phyloP scores from a whole-genome alignment of 2,329 filamentous ascomycete species.

The Neonectria ditissima region DNA sequence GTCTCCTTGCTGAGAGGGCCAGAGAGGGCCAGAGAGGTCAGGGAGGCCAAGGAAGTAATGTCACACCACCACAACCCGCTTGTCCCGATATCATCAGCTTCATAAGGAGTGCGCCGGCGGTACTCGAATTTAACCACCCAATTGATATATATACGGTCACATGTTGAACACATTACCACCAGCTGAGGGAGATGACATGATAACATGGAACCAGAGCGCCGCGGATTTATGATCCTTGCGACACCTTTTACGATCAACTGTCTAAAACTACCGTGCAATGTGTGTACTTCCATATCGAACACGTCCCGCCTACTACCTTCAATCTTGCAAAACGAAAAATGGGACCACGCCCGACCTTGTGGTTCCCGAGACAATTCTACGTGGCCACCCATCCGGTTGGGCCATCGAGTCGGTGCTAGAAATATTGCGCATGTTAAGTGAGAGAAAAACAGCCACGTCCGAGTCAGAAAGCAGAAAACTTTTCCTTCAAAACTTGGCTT shows the following conservation, averaged over 20 bases:
- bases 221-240: constrained; percentile 12
- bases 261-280: constrained; percentile 47
- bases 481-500: constrained; percentile 36
- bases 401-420: constrained; percentile 40
- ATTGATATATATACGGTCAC: no score
- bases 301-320: constrained; percentile 40
- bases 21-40: not conserved
- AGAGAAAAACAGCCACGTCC: constrained; percentile 38
- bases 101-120: not conserved
- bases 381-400: constrained; percentile 37
- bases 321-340: constrained; percentile 37
- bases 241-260: constrained; percentile 41
- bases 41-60: not conserved
- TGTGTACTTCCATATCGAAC: constrained; percentile 43
- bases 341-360: constrained; percentile 32
- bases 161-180: not conserved
- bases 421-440: constrained; percentile 39
- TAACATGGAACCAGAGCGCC: constrained; percentile 14
- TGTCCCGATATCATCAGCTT: not conserved
- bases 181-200: not conserved
- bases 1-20: not conserved
- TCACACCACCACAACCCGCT: not conserved
- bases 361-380: constrained; percentile 38
- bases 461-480: constrained; percentile 38
- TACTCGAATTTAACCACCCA: not conserved